These are phyloP conservation scores for Schoenoplectus tabernaemontani DNA, from an alignment of 202 grass and related monocot species.

Conservation along the genomic window DNA sequence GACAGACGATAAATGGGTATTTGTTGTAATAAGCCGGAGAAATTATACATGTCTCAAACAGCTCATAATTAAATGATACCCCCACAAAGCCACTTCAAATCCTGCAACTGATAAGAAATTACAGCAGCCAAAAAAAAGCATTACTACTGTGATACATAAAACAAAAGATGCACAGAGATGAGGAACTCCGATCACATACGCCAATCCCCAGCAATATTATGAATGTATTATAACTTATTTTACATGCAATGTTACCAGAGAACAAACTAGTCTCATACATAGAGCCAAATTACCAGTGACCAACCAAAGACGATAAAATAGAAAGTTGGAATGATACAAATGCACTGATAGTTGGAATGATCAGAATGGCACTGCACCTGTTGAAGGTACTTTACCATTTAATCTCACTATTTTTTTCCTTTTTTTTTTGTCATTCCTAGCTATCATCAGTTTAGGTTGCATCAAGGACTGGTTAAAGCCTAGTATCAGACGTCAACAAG, in stretches of 20 bases:
- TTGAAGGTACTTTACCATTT: background rate
- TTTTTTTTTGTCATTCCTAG: background rate
- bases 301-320: background rate
- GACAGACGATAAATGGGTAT: background rate
- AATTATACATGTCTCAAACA: conserved; percentile 24
- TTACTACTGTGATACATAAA: background rate
- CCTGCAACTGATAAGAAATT: conserved; percentile 14
- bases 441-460: background rate
- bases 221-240: background rate
- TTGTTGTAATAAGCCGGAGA: conserved; percentile 16
- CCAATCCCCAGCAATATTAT: background rate
- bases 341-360: too few species aligned
- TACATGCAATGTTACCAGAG: background rate
- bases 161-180: background rate
- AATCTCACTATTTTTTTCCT: background rate
- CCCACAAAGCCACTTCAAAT: background rate
- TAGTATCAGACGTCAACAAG: background rate
- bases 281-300: background rate
- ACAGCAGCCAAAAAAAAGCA: background rate
- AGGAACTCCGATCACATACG: background rate
- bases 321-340: background rate
- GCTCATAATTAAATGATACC: conserved; percentile 10
- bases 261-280: background rate
- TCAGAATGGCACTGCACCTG: background rate
- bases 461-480: background rate